A percentile compares a stretch with the other conserved stretches of the same genome.
Conservation (phyloP, 1,139 yeast species). For the Debaryomyces subglobosus region DNA sequence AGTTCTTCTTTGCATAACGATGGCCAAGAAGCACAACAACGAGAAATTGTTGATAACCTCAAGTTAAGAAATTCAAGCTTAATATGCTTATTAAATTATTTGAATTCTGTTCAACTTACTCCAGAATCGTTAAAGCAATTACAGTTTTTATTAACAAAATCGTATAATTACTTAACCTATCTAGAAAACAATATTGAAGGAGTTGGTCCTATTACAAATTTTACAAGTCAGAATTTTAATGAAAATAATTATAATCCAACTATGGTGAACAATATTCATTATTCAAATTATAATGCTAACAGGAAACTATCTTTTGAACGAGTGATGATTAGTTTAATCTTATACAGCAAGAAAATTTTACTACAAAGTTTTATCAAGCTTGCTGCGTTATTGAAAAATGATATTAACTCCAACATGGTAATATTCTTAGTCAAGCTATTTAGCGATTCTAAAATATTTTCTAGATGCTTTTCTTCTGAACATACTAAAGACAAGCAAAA, state of each 20-base stretch:
- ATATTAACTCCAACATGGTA: conserved; percentile 45
- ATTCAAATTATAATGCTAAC: conserved; percentile 27
- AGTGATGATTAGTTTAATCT: conserved; percentile 34
- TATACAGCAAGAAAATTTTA: conserved; percentile 38
- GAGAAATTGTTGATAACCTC: conserved; percentile 41
- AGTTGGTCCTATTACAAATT: conserved; percentile 39
- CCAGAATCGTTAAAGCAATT: conserved; percentile 49
- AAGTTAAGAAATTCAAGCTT: conserved; percentile 45
- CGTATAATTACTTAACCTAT: conserved; percentile 45
- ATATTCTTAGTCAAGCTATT: conserved; percentile 43
- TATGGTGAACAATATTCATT: conserved; percentile 34
- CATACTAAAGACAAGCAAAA: conserved; percentile 27
- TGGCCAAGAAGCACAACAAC: conserved; percentile 26
- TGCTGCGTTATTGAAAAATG: conserved; percentile 35
- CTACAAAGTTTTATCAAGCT: conserved; percentile 37
- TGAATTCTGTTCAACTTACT: conserved; percentile 40
- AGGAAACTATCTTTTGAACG: conserved; percentile 30
- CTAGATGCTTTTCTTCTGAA: conserved; percentile 23
- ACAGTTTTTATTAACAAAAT: conserved; percentile 45
- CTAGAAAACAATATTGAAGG: conserved; percentile 44
- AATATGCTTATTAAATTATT: conserved; percentile 44
- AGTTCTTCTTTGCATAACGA: conserved; percentile 29
- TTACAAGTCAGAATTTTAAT: conserved; percentile 30
- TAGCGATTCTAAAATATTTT: conserved; percentile 41
- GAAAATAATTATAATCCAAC: conserved; percentile 36